Evolutionary conservation across 805 yeast species (phyloP).

Genomic region (Candida anglica): DNA sequence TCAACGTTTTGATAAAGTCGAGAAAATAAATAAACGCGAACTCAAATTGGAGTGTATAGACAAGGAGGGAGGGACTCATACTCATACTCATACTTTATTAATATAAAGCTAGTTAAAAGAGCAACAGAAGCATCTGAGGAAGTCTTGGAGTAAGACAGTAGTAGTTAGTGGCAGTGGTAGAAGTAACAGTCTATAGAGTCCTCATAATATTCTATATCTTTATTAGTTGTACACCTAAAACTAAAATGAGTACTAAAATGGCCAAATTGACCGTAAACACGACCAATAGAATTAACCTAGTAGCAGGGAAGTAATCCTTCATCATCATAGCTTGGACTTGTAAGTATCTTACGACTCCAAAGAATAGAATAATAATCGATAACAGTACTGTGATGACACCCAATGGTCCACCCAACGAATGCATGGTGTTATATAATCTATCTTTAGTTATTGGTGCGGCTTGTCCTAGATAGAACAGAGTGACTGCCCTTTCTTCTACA

Average conservation of each 20-base stretch:
- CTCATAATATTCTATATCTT: no score
- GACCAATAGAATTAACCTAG: slow-evolving; percentile 15
- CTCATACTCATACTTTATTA: no score
- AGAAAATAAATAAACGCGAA: no score
- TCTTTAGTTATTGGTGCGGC: slow-evolving; percentile 1
- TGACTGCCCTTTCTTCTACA: slow-evolving; percentile 9
- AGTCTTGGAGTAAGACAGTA: no score
- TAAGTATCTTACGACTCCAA: slow-evolving; percentile 21
- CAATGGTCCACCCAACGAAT: slow-evolving; percentile 14
- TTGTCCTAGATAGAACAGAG: background rate
- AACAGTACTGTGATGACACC: slow-evolving; percentile 12
- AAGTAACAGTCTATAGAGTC: no score
- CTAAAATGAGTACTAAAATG: slow-evolving; percentile 14
- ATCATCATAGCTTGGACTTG: slow-evolving; percentile 20
- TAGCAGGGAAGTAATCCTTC: slow-evolving; percentile 18
- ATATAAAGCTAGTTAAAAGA: no score
- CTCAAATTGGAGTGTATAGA: no score
- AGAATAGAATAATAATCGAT: slow-evolving; percentile 12
- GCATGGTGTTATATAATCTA: slow-evolving; percentile 4
- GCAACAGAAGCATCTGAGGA: no score
- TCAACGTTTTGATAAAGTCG: no score
- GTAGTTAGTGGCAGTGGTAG: no score
- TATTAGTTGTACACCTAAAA: slow-evolving; percentile 11
- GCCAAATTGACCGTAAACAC: slow-evolving; percentile 15
- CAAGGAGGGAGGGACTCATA: no score